Evolutionary conservation across 495 filamentous ascomycete genomes (phyloP), one percentile per base, ranked within the genome.

Genomic region (Saxophila tyrrhenica): DNA sequence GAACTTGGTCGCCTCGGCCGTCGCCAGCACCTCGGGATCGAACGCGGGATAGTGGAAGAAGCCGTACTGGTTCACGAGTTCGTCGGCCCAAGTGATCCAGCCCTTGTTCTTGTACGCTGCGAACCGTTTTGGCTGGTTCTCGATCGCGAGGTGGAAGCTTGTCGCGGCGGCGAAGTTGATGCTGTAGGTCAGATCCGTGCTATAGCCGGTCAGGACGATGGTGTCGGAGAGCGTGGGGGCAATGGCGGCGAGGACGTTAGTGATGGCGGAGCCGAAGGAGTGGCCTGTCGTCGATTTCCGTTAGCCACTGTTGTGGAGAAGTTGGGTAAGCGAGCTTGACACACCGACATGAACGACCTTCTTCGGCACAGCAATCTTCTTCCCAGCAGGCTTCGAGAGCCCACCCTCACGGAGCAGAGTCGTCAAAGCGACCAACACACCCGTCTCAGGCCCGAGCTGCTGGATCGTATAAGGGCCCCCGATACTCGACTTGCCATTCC

Each of bases 321-420:
- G n/a, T n/a, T n/a, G n/a, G n/a, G n/a, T n/a, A n/a, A n/a, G n/a
- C n/a, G n/a, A n/a, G n/a, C n/a, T n/a, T n/a, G n/a, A n/a, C n/a
- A n/a, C n/a, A n/a, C n/a, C 59, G 50, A 61, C 54, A 24, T 60
- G 61, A 11, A 54, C 50, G 44, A 63, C 45, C 39, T 57, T 57
- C n/a, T n/a, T 43, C 15, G 57, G 58, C 17, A 48, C 39, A 13
- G 53, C 43, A 21, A 55, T 39, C 19, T 13, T 24, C 42, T 19
- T 44, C 23, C 24, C n/a, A 39, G 41, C 41, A 17, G 17, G 3
- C 19, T 44, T 21, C 41, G 41, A 44, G 3, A 63, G 21, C 3
- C 17, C 44, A 25, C 61, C 61, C 38, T 55, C 49, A 41, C 61
- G 61, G 17, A 58, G 55, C 16, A 50, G 48, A 8, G 7, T 47